Evolutionary conservation across 768 basidiomycete genomes (phyloP).

Genomic region (Boletus rufocinnamomeus): DNA sequence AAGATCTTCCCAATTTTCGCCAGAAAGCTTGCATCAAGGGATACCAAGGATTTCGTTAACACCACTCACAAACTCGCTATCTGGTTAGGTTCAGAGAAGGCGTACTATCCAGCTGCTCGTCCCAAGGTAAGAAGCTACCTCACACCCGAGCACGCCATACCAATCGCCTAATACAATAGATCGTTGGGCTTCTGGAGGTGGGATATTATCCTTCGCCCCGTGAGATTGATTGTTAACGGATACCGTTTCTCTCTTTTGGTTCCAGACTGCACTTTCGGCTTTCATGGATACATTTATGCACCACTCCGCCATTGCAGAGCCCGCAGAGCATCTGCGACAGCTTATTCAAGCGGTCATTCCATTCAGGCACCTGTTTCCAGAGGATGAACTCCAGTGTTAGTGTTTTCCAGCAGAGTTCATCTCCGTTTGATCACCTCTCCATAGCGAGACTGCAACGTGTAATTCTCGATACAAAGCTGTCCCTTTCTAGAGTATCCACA

Average conservation of each 20-base stretch:
- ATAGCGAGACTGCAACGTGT: conserved; percentile 26
- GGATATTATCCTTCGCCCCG: conserved; percentile 15
- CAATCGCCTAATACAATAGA: conserved; percentile 37
- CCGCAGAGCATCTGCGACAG: conserved; percentile 13
- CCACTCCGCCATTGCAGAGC: background rate
- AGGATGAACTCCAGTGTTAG: conserved; percentile 28
- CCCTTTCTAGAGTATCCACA: background rate
- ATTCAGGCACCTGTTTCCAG: conserved; percentile 23
- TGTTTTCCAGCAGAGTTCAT: background rate
- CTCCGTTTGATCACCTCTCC: background rate
- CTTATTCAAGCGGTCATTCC: conserved; percentile 27
- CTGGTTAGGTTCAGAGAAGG: conserved; percentile 50
- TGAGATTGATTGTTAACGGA: background rate
- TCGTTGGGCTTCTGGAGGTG: conserved; percentile 52
- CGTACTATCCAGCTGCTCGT: conserved; percentile 54
- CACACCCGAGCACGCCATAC: conserved; percentile 3
- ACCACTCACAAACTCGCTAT: conserved; percentile 40
- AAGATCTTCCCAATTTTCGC: conserved; percentile 41
- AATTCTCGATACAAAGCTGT: conserved; percentile 8
- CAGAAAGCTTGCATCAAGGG: conserved; percentile 34
- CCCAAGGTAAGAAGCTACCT: conserved; percentile 43
- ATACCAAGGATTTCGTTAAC: conserved; percentile 24
- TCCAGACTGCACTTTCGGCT: conserved; percentile 24
- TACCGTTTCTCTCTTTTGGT: conserved; percentile 1
- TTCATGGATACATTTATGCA: conserved; percentile 18